Conservation (phyloP, 1,284 basidiomycete genomes). For the Ustilago hordei region DNA sequence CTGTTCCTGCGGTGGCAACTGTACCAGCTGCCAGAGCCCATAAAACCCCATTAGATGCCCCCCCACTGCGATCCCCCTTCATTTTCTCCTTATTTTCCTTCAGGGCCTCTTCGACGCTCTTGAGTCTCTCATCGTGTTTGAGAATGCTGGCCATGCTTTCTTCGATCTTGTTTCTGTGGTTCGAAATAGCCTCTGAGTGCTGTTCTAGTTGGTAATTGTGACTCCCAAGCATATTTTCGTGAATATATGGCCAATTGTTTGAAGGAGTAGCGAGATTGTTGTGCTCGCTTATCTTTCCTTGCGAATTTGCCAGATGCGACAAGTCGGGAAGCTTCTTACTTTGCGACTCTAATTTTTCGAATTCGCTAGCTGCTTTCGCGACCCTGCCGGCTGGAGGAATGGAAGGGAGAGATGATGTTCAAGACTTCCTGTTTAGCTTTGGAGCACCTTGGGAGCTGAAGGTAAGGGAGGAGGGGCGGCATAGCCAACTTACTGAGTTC, state of each 20-base stretch:
- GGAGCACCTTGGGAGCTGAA: not conserved
- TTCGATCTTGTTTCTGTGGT: not conserved
- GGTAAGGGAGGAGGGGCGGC: not conserved
- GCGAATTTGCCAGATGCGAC: not conserved
- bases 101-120: not conserved
- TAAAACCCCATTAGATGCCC: not conserved
- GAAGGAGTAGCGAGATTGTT: not conserved
- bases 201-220: not conserved
- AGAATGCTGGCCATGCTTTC: not conserved
- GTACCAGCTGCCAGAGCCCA: not conserved
- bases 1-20: not conserved
- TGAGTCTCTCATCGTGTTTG: not conserved
- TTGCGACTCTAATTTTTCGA: not conserved
- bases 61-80: not conserved
- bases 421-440: not conserved
- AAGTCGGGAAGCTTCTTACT: not conserved
- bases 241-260: not conserved
- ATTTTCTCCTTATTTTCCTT: not conserved
- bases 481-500: not conserved
- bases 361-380: accelerated
- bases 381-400: not conserved
- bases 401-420: not conserved
- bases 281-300: not conserved
- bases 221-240: not conserved
- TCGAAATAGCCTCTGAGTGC: not conserved